A percentile compares a stretch with the other conserved stretches of the same genome.
Conservation (phyloP, 1,139 yeast genomes). For the Lodderomyces margitis region DNA sequence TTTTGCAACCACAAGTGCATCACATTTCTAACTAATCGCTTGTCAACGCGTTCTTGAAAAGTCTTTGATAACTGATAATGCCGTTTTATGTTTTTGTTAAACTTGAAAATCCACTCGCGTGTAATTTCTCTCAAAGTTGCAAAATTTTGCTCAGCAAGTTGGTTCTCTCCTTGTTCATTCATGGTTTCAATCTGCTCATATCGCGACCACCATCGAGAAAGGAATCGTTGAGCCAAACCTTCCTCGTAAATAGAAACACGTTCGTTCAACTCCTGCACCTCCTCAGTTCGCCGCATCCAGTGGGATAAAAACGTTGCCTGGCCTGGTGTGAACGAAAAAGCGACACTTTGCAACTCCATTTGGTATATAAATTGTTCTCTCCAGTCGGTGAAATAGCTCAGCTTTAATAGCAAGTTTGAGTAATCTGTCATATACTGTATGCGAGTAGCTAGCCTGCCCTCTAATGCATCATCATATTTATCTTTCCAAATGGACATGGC, state of each 20-base stretch:
- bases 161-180: constrained; percentile 30
- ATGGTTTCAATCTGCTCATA: constrained; percentile 12
- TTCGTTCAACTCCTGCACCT: constrained; percentile 1
- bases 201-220: neutral
- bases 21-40: constrained; percentile 25
- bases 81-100: constrained; percentile 31
- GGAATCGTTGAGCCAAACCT: neutral
- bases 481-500: neutral
- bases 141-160: constrained; percentile 28
- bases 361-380: neutral
- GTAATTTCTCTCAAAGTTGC: constrained; percentile 24
- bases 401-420: neutral
- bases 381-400: neutral
- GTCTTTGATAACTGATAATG: constrained; percentile 38
- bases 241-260: neutral
- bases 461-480: neutral
- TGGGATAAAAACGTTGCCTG: neutral
- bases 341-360: neutral
- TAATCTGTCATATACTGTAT: neutral
- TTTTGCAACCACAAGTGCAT: constrained; percentile 41
- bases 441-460: neutral
- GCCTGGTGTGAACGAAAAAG: neutral
- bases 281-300: neutral
- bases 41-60: constrained; percentile 34
- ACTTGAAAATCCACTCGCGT: constrained; percentile 41